These are phyloP conservation scores for Monilinia polystroma DNA, from an alignment of 2,329 filamentous ascomycete genomes.

Conservation along the genomic window DNA sequence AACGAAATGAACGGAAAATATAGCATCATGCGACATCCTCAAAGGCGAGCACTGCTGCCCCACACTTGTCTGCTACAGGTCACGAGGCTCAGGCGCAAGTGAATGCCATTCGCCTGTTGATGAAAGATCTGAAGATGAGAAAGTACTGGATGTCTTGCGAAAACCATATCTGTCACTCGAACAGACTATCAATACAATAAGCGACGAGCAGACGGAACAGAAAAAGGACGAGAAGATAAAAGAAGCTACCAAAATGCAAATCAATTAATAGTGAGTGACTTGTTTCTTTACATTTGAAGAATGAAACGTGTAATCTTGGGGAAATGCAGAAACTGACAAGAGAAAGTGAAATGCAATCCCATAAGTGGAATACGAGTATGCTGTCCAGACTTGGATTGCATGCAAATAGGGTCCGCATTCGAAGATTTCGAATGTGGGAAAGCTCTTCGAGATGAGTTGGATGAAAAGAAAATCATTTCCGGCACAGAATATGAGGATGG, in stretches of 20 bases:
- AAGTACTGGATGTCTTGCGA: background rate
- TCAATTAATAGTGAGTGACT: background rate
- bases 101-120: background rate
- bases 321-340: background rate
- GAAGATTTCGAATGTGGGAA: conserved; percentile 5
- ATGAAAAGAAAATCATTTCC: background rate
- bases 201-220: background rate
- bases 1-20: background rate
- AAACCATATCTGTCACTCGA: conserved; percentile 6
- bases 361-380: background rate
- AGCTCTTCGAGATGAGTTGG: background rate
- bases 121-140: background rate
- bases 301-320: background rate
- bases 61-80: background rate
- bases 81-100: background rate
- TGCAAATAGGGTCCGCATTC: conserved; percentile 3
- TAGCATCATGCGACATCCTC: background rate
- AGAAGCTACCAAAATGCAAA: conserved; percentile 4
- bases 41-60: conserved; percentile 4
- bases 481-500: background rate
- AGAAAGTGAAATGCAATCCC: conserved; percentile 9
- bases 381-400: background rate
- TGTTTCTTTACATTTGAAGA: background rate
- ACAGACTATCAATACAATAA: background rate
- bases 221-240: background rate